Base-by-base conservation (phyloP, 371 early-diverging fungal genomes). In the Mortierella sp. region DNA sequence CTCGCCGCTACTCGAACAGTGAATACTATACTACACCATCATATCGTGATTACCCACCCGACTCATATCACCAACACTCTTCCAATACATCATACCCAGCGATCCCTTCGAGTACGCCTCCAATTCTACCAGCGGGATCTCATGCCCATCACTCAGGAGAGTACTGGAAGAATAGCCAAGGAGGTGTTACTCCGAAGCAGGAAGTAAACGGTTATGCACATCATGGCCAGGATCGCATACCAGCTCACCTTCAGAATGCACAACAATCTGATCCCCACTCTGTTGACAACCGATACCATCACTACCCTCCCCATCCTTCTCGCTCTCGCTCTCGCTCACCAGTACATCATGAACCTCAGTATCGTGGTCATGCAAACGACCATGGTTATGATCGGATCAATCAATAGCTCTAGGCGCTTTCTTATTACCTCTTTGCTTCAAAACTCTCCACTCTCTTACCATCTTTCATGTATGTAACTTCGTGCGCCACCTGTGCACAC, bases 1-100 rank as follows among this genome's bases (percentile, higher is more conserved):
- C 45, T 11, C 70, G 26, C 9, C 64, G 14, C 35, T 58, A 72
- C 35, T 39, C 60, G 16, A 59, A 14, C 51, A 22, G n/a, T 26
- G 72, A 65, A 3, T 68, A 73, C 37, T 37, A 57, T 30, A 1
- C 72, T 4, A 18, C 60, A 32, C 10, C 61, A 60, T 11, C 71
- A 3, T 45, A 52, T 30, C 65, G 65, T 3, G 71, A 64, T 1
- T 59, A 64, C 16, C 58, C 55, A 10, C 47, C 39, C 12, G 62
- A 54, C 26, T 5, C 72, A 11, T 65, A 52, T 49, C 51, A 60
- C 6, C 72, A 64, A n/a, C 39, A 39, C 12, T 26, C 54, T 37
- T 30, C 72, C n/a, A 32, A 66, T 47, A 5, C 40, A 1, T 28
- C 59, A 18, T 47, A 30, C 20, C 39, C 64, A 18, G 3, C 54